Evolutionary conservation across 2,329 filamentous ascomycete species (phyloP).

Genomic region (Lojkania enalia): DNA sequence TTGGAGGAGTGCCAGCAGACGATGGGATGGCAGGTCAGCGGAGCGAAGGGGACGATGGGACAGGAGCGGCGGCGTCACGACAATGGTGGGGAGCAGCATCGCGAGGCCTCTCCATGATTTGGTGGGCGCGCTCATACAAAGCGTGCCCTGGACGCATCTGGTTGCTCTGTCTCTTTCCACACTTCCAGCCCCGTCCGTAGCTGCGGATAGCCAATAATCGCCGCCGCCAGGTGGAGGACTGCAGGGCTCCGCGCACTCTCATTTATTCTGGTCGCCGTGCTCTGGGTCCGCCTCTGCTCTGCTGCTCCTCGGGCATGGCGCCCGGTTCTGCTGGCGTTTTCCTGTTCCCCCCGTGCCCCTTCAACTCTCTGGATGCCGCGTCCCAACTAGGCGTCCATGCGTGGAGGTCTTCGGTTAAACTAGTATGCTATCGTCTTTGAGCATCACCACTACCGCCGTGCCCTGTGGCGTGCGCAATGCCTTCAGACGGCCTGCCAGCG

Average conservation of each 20-base stretch:
- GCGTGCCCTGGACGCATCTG: conserved; percentile 20
- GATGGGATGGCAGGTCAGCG: conserved; percentile 1
- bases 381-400: background rate
- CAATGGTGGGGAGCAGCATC: conserved; percentile 6
- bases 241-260: conserved; percentile 12
- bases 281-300: background rate
- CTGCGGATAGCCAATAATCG: conserved; percentile 16
- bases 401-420: no score
- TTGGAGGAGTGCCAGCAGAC: conserved; percentile 10
- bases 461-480: background rate
- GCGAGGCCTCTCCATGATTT: conserved; percentile 5
- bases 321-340: conserved; percentile 3
- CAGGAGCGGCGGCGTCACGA: conserved; percentile 15
- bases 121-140: conserved; percentile 15
- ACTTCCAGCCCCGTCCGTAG: conserved; percentile 9
- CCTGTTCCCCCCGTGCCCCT: conserved; percentile 8
- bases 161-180: conserved; percentile 13
- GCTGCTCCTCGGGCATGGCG: background rate
- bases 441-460: no score
- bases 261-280: conserved; percentile 6
- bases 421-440: no score
- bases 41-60: conserved; percentile 1
- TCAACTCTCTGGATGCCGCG: conserved; percentile 3
- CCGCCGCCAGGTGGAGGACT: background rate
- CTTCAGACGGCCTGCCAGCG: no score